Percentiles rank a stretch among this genome's conserved stretches.
phyloP scores from a whole-genome alignment of 495 filamentous ascomycete genomes.

The Parmelia sp. region DNA sequence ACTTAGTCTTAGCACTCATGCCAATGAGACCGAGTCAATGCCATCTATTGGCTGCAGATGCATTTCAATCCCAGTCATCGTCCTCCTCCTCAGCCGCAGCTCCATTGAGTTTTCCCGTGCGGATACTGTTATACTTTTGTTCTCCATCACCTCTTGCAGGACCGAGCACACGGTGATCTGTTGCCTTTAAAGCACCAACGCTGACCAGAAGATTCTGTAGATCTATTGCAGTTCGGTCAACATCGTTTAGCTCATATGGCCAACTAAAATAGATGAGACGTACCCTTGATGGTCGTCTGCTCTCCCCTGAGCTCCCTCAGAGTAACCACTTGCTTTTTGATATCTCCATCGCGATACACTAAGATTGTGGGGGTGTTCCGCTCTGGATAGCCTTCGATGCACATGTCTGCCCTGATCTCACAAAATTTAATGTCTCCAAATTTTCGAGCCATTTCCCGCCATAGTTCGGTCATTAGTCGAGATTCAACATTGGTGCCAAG shows the following conservation, averaged over 20 bases:
- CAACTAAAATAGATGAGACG: constrained; percentile 14
- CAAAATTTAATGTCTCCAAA: constrained; percentile 97
- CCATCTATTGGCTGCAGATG: not conserved
- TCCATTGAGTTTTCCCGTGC: constrained; percentile 36
- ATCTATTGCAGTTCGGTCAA: constrained; percentile 34
- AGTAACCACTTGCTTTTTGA: constrained; percentile 80
- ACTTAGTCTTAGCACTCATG: not conserved
- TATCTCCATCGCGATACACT: constrained; percentile 86
- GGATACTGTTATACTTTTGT: constrained; percentile 40
- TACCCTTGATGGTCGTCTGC: constrained; percentile 59
- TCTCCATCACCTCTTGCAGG: constrained; percentile 38
- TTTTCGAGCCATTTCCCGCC: constrained; percentile 72
- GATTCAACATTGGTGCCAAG: constrained; percentile 75
- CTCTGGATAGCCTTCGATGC: constrained; percentile 95
- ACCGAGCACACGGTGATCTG: constrained; percentile 69
- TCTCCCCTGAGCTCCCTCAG: constrained; percentile 69
- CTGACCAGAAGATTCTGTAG: constrained; percentile 74
- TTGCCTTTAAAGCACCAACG: constrained; percentile 66
- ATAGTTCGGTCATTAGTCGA: constrained; percentile 73
- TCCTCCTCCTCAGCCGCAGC: constrained; percentile 55
- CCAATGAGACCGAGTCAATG: not conserved
- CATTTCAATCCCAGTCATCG: constrained; percentile 70
- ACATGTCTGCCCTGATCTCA: constrained; percentile 86
- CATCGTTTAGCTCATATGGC: constrained; percentile 4
- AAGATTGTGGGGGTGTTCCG: constrained; percentile 90